Conservation (phyloP, 176 grass and related monocot species). For the Zoysia japonica region DNA sequence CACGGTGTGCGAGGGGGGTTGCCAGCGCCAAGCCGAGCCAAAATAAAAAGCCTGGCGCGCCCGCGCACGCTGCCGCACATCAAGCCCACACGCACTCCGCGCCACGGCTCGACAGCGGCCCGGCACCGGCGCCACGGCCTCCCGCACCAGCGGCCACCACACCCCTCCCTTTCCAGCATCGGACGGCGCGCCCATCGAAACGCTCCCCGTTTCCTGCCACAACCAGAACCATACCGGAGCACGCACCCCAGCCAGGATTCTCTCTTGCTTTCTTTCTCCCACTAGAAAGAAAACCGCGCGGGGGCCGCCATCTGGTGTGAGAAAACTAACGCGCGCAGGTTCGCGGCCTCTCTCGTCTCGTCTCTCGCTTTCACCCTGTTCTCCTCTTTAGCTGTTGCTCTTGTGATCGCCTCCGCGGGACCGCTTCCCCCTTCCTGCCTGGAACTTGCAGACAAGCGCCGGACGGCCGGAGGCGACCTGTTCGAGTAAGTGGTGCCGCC, state of each 20-base stretch:
- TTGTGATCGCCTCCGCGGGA: neutral
- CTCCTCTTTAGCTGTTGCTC: neutral
- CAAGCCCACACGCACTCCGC: conserved; percentile 28
- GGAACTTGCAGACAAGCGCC: neutral
- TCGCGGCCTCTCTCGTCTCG: conserved; percentile 4
- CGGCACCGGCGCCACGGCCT: neutral
- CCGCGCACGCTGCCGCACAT: conserved; percentile 9
- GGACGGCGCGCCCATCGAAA: conserved; percentile 14
- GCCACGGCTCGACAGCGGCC: neutral
- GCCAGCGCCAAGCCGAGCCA: neutral
- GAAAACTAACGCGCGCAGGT: conserved; percentile 9
- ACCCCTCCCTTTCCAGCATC: neutral
- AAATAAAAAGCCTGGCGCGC: neutral
- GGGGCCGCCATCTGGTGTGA: conserved; percentile 14
- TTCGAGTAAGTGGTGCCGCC: neutral
- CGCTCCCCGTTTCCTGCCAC: neutral
- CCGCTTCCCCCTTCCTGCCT: neutral
- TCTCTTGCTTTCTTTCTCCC: neutral
- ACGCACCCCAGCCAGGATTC: neutral
- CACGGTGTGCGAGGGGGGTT: no score
- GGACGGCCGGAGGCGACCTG: neutral
- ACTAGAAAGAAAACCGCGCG: neutral
- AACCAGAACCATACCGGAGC: neutral
- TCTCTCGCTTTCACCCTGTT: neutral
- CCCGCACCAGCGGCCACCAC: neutral